phyloP scores from a whole-genome alignment of 1,284 basidiomycete genomes.

The Earliella scabrosa region DNA sequence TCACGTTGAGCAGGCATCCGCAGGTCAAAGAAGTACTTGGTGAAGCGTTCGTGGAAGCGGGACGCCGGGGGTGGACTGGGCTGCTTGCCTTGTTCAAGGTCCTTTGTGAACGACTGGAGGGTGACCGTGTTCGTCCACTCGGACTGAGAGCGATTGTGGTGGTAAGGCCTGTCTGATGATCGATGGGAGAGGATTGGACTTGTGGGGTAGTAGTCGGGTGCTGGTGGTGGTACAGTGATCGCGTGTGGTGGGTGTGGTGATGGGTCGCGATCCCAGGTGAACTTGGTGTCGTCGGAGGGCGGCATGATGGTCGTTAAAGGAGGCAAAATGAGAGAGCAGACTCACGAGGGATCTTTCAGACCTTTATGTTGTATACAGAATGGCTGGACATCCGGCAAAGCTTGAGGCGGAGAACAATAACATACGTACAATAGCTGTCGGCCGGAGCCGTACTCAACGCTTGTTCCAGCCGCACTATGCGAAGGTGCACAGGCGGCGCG shows the following conservation, averaged over 20 bases:
- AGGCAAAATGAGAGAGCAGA: constrained; percentile 5
- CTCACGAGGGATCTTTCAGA: neutral
- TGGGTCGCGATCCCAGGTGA: constrained; percentile 26
- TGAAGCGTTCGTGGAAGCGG: constrained; percentile 38
- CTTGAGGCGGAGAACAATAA: constrained; percentile 23
- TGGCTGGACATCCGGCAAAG: constrained; percentile 3
- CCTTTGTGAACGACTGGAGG: constrained; percentile 21
- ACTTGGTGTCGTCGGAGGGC: constrained; percentile 13
- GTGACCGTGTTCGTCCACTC: constrained; percentile 29
- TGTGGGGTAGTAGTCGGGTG: constrained; percentile 21
- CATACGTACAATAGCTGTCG: constrained; percentile 14
- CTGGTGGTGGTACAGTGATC: constrained; percentile 24
- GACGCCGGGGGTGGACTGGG: constrained; percentile 9
- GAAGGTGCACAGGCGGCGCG: too few species aligned
- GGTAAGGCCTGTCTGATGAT: constrained; percentile 1
- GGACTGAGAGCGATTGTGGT: constrained; percentile 23
- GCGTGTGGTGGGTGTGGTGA: constrained; percentile 29
- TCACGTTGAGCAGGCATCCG: constrained; percentile 31
- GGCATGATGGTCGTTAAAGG: constrained; percentile 10
- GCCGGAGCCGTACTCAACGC: constrained; percentile 1
- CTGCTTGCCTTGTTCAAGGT: constrained; percentile 10
- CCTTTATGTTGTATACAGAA: constrained; percentile 11
- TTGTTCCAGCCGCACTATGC: too few species aligned
- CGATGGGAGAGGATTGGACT: constrained; percentile 20
- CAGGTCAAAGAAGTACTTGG: constrained; percentile 42